Conservation (phyloP, 1,284 basidiomycete species). For the Puccinia triticina region DNA sequence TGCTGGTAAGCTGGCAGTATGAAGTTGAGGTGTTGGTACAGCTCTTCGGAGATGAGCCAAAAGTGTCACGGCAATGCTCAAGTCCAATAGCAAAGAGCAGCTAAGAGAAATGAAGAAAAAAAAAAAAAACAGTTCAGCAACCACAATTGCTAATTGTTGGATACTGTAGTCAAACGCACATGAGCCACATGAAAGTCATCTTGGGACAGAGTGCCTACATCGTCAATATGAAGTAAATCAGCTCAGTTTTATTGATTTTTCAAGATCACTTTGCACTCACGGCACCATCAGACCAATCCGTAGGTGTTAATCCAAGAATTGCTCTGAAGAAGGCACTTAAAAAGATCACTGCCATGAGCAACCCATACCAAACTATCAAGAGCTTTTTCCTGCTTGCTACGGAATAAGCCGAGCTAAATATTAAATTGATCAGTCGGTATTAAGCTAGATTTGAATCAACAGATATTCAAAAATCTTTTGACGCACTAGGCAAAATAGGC, state of each 20-base stretch:
- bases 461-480: background rate
- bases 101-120: background rate
- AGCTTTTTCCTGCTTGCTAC: slow-evolving; percentile 43
- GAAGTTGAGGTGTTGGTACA: background rate
- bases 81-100: slow-evolving; percentile 45
- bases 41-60: slow-evolving; percentile 31
- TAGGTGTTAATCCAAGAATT: slow-evolving; percentile 38
- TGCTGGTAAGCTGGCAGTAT: slow-evolving; percentile 9
- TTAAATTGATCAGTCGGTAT: background rate
- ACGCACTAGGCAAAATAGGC: slow-evolving; percentile 51
- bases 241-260: background rate
- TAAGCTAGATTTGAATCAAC: background rate
- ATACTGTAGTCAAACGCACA: slow-evolving; percentile 19
- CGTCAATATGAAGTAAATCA: background rate
- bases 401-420: slow-evolving; percentile 47
- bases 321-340: slow-evolving; percentile 49
- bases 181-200: slow-evolving; percentile 51
- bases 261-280: slow-evolving; percentile 26
- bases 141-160: background rate
- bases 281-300: slow-evolving; percentile 47
- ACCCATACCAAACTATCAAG: slow-evolving; percentile 37
- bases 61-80: slow-evolving; percentile 43
- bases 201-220: slow-evolving; percentile 40
- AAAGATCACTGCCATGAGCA: slow-evolving; percentile 47
- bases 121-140: background rate